Evolutionary conservation across 768 basidiomycete genomes (phyloP).

Genomic region (Lactarius indigo): DNA sequence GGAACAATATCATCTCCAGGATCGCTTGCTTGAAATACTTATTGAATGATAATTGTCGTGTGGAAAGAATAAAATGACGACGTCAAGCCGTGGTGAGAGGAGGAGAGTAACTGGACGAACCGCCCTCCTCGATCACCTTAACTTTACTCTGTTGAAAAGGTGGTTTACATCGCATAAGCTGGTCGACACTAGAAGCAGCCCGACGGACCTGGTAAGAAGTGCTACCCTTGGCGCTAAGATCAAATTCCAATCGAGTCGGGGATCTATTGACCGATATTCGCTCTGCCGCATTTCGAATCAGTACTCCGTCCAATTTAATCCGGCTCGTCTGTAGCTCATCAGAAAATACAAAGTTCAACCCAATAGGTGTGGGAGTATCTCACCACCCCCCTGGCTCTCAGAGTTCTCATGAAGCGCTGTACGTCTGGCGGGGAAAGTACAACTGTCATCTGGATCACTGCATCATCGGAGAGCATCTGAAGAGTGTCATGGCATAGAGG

Average conservation of each 20-base stretch:
- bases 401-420: conserved; percentile 8
- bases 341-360: background rate
- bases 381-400: conserved; percentile 17
- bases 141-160: conserved; percentile 15
- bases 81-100: conserved; percentile 20
- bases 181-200: conserved; percentile 15
- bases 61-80: conserved; percentile 6
- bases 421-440: conserved; percentile 2
- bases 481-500: conserved; percentile 16
- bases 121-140: conserved; percentile 22
- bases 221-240: background rate
- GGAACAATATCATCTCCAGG: conserved; percentile 25
- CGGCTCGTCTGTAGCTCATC: conserved; percentile 2
- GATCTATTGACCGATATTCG: conserved; percentile 19
- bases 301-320: conserved; percentile 18
- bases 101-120: conserved; percentile 4
- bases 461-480: background rate
- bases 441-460: conserved; percentile 6
- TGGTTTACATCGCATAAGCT: conserved; percentile 7
- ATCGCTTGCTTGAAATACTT: conserved; percentile 24
- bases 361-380: background rate
- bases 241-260: conserved; percentile 25
- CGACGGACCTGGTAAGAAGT: conserved; percentile 23
- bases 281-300: background rate
- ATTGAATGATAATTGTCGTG: background rate